These are phyloP conservation scores for Ogataea salicorniae DNA, from an alignment of 805 yeast genomes.

Conservation along the genomic window DNA sequence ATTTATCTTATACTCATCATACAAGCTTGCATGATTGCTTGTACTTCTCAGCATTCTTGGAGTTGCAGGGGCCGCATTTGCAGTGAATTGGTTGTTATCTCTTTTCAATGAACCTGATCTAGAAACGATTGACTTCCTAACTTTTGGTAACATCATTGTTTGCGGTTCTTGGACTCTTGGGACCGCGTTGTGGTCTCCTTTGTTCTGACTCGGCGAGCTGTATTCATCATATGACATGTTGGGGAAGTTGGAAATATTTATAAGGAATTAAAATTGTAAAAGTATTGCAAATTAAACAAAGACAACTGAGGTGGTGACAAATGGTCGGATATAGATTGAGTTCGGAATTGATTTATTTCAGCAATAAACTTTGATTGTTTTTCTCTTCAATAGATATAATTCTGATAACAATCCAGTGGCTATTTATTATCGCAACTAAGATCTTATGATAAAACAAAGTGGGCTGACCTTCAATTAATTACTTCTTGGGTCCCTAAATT, in stretches of 20 bases:
- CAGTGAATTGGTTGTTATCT: slow-evolving; percentile 7
- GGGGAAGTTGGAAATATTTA: neutral
- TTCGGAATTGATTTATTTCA: too few relatives aligned
- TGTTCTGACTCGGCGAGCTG: neutral
- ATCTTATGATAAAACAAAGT: too few relatives aligned
- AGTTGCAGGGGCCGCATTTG: slow-evolving; percentile 53
- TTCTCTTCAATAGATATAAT: too few relatives aligned
- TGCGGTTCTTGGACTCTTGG: slow-evolving; percentile 5
- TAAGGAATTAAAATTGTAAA: too few relatives aligned
- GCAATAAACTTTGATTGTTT: too few relatives aligned
- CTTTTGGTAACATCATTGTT: slow-evolving; percentile 19
- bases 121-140: slow-evolving; percentile 17
- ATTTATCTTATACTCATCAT: slow-evolving; percentile 22
- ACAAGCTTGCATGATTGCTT: slow-evolving; percentile 28
- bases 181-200: neutral
- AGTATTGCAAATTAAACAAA: too few relatives aligned
- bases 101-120: slow-evolving; percentile 18
- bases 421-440: too few relatives aligned
- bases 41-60: slow-evolving; percentile 64
- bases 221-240: neutral
- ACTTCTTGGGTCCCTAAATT: too few relatives aligned
- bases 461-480: too few relatives aligned
- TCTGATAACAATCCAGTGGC: too few relatives aligned
- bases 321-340: too few relatives aligned
- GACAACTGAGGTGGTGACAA: too few relatives aligned